Percentiles rank a stretch among this genome's conserved stretches.
phyloP scores from a whole-genome alignment of 1,139 yeast genomes.

The Scheffersomyces segobiensis region DNA sequence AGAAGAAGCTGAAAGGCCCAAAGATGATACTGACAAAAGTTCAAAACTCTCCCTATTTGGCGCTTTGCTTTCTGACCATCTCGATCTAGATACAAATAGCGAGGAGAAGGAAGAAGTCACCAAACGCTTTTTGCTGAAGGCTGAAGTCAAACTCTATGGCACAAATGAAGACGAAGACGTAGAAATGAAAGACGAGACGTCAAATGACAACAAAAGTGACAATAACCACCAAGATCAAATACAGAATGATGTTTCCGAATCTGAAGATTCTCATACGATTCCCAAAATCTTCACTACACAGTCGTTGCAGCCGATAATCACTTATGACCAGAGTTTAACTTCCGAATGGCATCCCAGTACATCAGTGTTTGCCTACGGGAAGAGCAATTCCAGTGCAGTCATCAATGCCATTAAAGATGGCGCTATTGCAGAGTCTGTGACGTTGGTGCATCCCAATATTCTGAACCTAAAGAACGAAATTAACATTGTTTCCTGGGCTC shows the following conservation, averaged over 20 bases:
- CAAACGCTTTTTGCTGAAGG: slow-evolving; percentile 16
- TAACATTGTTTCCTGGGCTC: slow-evolving; percentile 62
- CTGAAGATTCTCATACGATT: neutral
- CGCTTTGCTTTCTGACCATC: slow-evolving; percentile 23
- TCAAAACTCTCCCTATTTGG: slow-evolving; percentile 26
- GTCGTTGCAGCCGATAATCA: slow-evolving; percentile 19
- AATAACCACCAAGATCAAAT: slow-evolving; percentile 3
- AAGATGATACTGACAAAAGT: slow-evolving; percentile 15
- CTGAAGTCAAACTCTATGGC: slow-evolving; percentile 13
- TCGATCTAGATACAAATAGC: neutral
- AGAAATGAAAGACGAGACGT: slow-evolving; percentile 16
- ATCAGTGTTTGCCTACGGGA: slow-evolving; percentile 41
- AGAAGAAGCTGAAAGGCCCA: slow-evolving; percentile 18
- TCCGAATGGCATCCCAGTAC: slow-evolving; percentile 44
- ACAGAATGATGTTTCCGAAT: neutral
- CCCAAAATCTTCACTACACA: slow-evolving; percentile 19
- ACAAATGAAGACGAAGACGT: slow-evolving; percentile 11
- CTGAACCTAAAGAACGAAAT: slow-evolving; percentile 30
- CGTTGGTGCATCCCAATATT: slow-evolving; percentile 34
- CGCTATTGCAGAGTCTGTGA: slow-evolving; percentile 35
- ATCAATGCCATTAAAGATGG: slow-evolving; percentile 34
- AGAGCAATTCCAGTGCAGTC: slow-evolving; percentile 33
- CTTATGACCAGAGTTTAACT: slow-evolving; percentile 30
- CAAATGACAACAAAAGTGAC: neutral
- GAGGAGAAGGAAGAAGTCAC: neutral